Base-by-base conservation (phyloP, 768 basidiomycete genomes). In the Hemileccinum impolitum region DNA sequence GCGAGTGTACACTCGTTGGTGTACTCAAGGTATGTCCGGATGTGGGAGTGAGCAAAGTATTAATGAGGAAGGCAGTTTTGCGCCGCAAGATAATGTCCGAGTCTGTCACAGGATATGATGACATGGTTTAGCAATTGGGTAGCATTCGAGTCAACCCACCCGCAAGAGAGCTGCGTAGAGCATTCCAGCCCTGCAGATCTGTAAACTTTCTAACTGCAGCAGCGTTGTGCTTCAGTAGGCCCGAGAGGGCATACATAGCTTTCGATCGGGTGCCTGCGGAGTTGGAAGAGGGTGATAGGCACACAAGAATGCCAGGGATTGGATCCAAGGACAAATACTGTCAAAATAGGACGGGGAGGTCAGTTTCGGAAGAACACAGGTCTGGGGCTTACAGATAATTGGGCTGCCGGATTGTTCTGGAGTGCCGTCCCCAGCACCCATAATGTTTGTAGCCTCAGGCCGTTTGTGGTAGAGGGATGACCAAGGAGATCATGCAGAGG, bases 401-500 rank as follows among this genome's bases (percentile, higher is more conserved):
- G 93, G 0, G 93, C 90, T 9, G 82, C 72, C 0, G 91, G 90
- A 54, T 94, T 95, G 59, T 95, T 94, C 64, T 94, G 91, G 6
- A 94, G 61, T 0, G 93, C 90, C 0, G 93, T 95, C 6, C 93
- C 93, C 21, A 90, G 76, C 0, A 94, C 82, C 93, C 93, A 95
- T 10, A 94, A 68, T 0, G 82, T 79, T 51, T 88, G 82, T 51
- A 75, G 69, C 58, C 79, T 83, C 21, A 94, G 75, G 23, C 71
- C 72, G n/a, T 80, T 75, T 0, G 85, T 75, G 3, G 82, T 76
- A 0, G 70, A 63, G 7, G 79, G 66, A 4, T 78, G 73, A 8
- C 72, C 75, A 32, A 90, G 62, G n/a, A 94, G 72, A 7, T 65
- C 61, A 36, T 91, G 81, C 1, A 94, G 59, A 1, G 88, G 84